Percentiles rank a stretch among this genome's conserved stretches.
Evolutionary conservation across 306 rosid species (phyloP).

Genomic region (Casuarina glauca): DNA sequence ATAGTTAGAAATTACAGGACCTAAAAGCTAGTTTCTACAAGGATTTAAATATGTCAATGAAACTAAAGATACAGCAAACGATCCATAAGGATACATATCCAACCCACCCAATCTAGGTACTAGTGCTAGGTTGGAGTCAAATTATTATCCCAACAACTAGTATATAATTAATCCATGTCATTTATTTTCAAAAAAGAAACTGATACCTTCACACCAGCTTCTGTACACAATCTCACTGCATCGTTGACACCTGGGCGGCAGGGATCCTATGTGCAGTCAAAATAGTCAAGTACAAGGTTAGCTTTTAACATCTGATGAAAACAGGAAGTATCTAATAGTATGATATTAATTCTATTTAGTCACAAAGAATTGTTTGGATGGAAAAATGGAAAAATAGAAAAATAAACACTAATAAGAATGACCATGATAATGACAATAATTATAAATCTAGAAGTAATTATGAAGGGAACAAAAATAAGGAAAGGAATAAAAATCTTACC

Average conservation of each 20-base stretch:
- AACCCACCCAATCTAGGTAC: background rate
- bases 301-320: slow-evolving; percentile 6
- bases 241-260: slow-evolving; percentile 81
- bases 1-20: background rate
- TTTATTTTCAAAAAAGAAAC: slow-evolving; percentile 17
- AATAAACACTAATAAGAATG: background rate
- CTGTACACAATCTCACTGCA: slow-evolving; percentile 71
- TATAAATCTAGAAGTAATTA: too few species aligned
- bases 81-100: background rate
- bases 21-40: background rate
- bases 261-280: slow-evolving; percentile 66
- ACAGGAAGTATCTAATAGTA: background rate
- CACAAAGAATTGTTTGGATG: background rate
- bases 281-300: slow-evolving; percentile 11
- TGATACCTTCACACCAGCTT: slow-evolving; percentile 91
- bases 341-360: background rate
- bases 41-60: background rate
- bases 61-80: background rate
- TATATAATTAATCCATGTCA: background rate
- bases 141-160: too few species aligned
- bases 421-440: background rate
- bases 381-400: background rate
- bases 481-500: background rate
- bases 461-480: background rate
- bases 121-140: too few species aligned